Evolutionary conservation across 371 early-diverging fungal genomes (phyloP).

Genomic region (Mortierella polycephala): DNA sequence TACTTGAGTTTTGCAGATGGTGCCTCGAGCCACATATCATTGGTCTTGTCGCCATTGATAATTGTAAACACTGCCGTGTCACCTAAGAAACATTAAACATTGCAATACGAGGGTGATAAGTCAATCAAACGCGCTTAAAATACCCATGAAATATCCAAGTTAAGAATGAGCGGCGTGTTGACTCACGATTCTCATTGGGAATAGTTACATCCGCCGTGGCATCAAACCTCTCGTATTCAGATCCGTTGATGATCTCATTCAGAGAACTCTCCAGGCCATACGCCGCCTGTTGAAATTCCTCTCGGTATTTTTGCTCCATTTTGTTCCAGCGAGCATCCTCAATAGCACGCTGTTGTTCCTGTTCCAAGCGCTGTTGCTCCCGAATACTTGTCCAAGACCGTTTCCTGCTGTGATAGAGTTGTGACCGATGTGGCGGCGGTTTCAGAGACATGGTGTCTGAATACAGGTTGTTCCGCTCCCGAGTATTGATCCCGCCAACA

Average conservation of each 20-base stretch:
- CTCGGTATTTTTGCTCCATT: constrained; percentile 21
- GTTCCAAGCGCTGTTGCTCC: constrained; percentile 21
- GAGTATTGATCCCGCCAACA: constrained; percentile 6
- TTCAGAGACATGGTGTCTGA: not conserved
- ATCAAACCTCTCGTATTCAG: constrained; percentile 43
- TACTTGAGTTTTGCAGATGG: constrained; percentile 38
- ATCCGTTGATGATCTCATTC: constrained; percentile 12
- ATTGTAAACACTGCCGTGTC: constrained; percentile 36
- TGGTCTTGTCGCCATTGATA: constrained; percentile 36
- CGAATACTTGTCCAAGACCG: constrained; percentile 36
- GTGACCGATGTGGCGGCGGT: constrained; percentile 4
- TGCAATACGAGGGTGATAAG: no score
- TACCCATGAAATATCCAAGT: not conserved
- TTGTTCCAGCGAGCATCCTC: constrained; percentile 23
- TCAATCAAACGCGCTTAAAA: no score
- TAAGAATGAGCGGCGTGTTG: not conserved
- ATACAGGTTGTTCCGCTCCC: not conserved
- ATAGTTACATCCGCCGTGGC: constrained; percentile 12
- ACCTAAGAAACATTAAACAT: constrained; percentile 2
- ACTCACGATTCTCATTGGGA: constrained; percentile 36
- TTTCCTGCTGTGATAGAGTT: constrained; percentile 12
- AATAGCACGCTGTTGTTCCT: constrained; percentile 8
- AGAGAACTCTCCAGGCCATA: constrained; percentile 33
- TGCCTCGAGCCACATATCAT: constrained; percentile 38
- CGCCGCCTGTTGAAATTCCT: constrained; percentile 33